These are phyloP conservation scores for Saccharomycopsis javanensis DNA, from an alignment of 805 yeast genomes.

Conservation along the genomic window DNA sequence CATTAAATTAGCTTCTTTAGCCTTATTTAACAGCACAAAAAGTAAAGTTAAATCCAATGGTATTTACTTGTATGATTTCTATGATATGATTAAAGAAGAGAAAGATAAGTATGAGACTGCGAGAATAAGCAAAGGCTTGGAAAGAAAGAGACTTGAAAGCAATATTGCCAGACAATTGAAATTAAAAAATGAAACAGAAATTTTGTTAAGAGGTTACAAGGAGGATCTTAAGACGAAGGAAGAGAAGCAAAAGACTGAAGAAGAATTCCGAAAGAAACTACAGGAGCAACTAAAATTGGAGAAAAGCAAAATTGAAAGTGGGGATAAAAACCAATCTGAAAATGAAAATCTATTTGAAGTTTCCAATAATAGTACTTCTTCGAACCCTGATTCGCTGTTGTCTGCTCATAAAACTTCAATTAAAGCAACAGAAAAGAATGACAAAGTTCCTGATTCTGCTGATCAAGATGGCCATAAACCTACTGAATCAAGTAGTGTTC, in stretches of 20 bases:
- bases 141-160: slow-evolving; percentile 16
- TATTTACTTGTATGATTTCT: slow-evolving; percentile 48
- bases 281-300: not conserved
- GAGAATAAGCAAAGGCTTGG: slow-evolving; percentile 18
- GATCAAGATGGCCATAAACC: not conserved
- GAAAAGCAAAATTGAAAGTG: not conserved
- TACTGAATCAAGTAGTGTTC: not conserved
- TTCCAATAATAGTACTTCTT: not conserved
- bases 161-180: slow-evolving; percentile 15
- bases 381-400: not conserved
- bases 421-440: not conserved
- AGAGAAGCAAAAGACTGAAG: slow-evolving; percentile 15
- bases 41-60: slow-evolving; percentile 40
- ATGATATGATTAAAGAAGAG: slow-evolving; percentile 38
- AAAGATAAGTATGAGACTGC: slow-evolving; percentile 25
- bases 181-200: slow-evolving; percentile 9
- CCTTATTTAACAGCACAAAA: slow-evolving; percentile 55
- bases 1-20: slow-evolving; percentile 65
- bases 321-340: not conserved
- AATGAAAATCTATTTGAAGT: not conserved
- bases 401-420: not conserved
- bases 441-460: not conserved
- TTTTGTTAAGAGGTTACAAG: not conserved
- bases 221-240: slow-evolving; percentile 15
- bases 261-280: slow-evolving; percentile 12